Base-by-base conservation (phyloP, 164 flowering plant genomes). In the Sedum album region DNA sequence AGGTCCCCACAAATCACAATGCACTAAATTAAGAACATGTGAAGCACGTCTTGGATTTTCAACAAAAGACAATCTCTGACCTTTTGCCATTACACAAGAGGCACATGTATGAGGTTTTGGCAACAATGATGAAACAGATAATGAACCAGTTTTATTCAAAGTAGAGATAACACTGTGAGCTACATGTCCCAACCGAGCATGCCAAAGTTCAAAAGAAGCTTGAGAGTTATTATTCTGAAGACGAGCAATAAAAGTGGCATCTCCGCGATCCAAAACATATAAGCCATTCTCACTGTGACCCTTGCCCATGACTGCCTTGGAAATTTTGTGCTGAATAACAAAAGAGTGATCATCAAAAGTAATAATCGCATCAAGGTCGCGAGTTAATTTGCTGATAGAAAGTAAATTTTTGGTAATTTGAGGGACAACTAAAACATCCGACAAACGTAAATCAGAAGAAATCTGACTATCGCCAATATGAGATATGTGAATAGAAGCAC, bases 71-170 rank as follows among this genome's bases (percentile, higher is more conserved):
- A 41, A 41, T 7, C 15, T 8, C 11, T 41, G 46, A 8, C 2
- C 11, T 41, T 41, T 41, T 8, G 46, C 46, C 46, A 41, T 41
- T 8, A 14, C 2, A 41, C 46, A 41, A 41, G 46, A 11, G 10
- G 15, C 1, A 41, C 46, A 41, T 11, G 15, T 41, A 41, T 41
- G 46, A 41, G 46, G 11, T 15, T 41, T 41, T 2, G 51, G 82
- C 86, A 57, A 11, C 44, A 35, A 30, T 66, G 41, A 42, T 21
- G 46, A 66, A 26, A 35, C 25, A 10, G 51, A 53, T 38, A 38
- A 38, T 38, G 44, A 44, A 31, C 51, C 17, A 18, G 51, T 9
- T 14, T 13, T 18, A 14, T 13, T 46, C 17, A 13, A 13, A 9
- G 51, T 17, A 46, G 20, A 46, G 14, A 46, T 14, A 46, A 18